Evolutionary conservation across 371 early-diverging fungal species (phyloP), one percentile per base, ranked within the genome.

Genomic region (Mortierella sp.): DNA sequence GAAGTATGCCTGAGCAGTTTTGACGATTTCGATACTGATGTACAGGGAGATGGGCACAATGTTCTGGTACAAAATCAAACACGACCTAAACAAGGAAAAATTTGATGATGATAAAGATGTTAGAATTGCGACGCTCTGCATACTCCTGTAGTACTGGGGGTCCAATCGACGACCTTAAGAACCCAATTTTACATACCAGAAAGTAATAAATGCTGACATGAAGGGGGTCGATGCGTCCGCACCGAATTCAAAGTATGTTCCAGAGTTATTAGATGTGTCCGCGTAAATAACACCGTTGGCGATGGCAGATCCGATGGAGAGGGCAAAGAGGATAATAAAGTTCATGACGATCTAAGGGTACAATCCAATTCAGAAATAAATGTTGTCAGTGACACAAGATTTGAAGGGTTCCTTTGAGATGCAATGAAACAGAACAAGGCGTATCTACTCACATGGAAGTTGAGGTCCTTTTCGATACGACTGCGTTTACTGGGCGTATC

Each of bases 11-110:
- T 95, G 84, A 52, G 93, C 87, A 4, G 96, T 93, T 88, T 96
- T 97, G 48, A 97, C 97, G 42, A 97, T 91, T 88, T 99, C 99
- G 13, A 99, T 92, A 26, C 97, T 98, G 68, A 99, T 95, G 84
- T 98, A 99, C 45, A 99, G 92, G 31, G 99, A 98, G 73, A 99
- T 96, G 0, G 99, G 99, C 9, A 99, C 94, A 44, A 96, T 91
- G 75, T 93, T 94, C 84, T 95, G 96, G 81, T 93, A 95, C 65
- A 94, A 82, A 77, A 96, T 94, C 71, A 96, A 82, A 65, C 93
- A 90, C 4, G 92, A 91, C 95, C 95, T 94, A 28, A 58, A 70
- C 8, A 74, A n/a, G 48, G 19, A 52, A 24, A 19, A 63, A 5
- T 57, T 5, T 2, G 7, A 26, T 52, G 28, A 52, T 28, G 60